phyloP scores from a whole-genome alignment of 2,329 filamentous ascomycete genomes.

The Paraconiothyrium sp. region DNA sequence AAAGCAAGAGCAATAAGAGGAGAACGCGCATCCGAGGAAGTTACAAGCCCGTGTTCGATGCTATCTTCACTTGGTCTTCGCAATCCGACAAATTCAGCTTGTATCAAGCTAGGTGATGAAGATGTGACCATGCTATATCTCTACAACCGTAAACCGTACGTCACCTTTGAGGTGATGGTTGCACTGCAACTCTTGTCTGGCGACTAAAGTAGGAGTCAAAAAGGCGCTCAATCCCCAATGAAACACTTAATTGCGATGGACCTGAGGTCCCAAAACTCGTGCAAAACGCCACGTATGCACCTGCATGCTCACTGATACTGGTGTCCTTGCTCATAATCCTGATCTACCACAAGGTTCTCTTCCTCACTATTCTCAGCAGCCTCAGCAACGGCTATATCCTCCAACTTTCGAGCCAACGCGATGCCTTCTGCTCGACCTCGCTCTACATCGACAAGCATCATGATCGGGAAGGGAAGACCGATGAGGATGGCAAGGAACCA shows the following conservation, averaged over 20 bases:
- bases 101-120: too few species aligned
- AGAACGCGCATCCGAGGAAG: too few species aligned
- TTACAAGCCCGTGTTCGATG: too few species aligned
- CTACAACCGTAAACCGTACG: too few species aligned
- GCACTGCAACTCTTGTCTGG: background rate
- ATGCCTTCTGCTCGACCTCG: constrained; percentile 55
- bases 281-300: constrained; percentile 8
- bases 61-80: too few species aligned
- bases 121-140: too few species aligned
- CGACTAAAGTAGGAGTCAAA: background rate
- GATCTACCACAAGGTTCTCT: constrained; percentile 26
- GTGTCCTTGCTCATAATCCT: constrained; percentile 26
- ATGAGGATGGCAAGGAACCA: constrained; percentile 91
- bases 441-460: constrained; percentile 86
- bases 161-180: too few species aligned
- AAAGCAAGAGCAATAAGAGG: too few species aligned
- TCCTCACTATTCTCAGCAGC: constrained; percentile 19
- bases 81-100: too few species aligned
- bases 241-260: background rate
- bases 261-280: background rate
- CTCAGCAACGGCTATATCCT: constrained; percentile 28
- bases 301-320: constrained; percentile 7
- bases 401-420: constrained; percentile 51
- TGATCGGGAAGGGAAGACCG: constrained; percentile 81
- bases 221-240: background rate